phyloP scores from a whole-genome alignment of 1,139 yeast genomes.

The Candida pseudoviswanathii region DNA sequence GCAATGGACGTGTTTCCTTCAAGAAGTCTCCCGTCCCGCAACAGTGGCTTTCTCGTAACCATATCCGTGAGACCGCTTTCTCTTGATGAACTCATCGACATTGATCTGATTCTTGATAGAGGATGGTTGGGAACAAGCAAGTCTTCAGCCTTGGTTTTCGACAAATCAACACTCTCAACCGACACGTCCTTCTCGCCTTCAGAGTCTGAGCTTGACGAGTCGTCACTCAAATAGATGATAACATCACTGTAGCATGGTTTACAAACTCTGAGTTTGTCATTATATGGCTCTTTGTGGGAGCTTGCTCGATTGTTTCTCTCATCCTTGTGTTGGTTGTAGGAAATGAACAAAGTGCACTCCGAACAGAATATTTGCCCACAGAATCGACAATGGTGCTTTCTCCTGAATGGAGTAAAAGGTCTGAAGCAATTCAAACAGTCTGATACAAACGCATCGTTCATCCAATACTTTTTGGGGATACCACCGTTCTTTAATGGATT shows the following conservation, averaged over 20 bases:
- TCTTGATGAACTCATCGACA: constrained; percentile 28
- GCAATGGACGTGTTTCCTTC: constrained; percentile 1
- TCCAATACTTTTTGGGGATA: constrained; percentile 78
- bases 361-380: constrained; percentile 96
- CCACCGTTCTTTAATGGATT: constrained; percentile 52
- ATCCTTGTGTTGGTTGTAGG: constrained; percentile 68
- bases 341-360: constrained; percentile 76
- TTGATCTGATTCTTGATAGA: constrained; percentile 33
- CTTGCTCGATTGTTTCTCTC: constrained; percentile 36
- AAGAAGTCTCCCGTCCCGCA: constrained; percentile 13
- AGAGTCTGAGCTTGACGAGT: constrained; percentile 38
- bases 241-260: constrained; percentile 75
- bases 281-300: constrained; percentile 35
- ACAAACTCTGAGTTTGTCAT: constrained; percentile 79
- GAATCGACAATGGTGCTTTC: constrained; percentile 93
- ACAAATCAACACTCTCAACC: constrained; percentile 18
- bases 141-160: constrained; percentile 22
- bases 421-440: constrained; percentile 80
- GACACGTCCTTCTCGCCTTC: constrained; percentile 23
- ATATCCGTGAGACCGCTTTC: constrained; percentile 13
- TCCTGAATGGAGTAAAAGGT: constrained; percentile 73
- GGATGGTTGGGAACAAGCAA: constrained; percentile 29
- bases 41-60: constrained; percentile 11
- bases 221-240: constrained; percentile 66
- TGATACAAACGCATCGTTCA: constrained; percentile 84